Conservation (phyloP, 441 rosid genomes). For the Biscutella auriculata region DNA sequence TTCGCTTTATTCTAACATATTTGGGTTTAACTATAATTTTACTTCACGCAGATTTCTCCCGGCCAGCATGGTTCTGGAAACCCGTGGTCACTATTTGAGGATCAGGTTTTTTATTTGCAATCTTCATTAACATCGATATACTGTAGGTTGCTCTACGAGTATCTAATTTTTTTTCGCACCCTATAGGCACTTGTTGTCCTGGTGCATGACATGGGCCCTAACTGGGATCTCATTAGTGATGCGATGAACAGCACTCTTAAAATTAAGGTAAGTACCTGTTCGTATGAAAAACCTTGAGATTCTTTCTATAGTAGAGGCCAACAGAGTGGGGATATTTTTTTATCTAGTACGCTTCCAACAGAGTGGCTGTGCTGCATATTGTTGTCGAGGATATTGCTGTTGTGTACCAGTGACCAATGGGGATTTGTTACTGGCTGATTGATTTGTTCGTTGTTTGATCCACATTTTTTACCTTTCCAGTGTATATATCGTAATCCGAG, state of each 20-base stretch:
- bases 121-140: slow-evolving; percentile 5
- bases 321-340: too few relatives aligned
- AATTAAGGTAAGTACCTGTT: slow-evolving; percentile 53
- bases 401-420: background rate
- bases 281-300: background rate
- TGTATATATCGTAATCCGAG: slow-evolving; percentile 80
- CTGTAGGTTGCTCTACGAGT: background rate
- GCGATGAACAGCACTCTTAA: slow-evolving; percentile 84
- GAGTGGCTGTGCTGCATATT: background rate
- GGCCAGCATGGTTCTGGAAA: slow-evolving; percentile 75
- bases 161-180: slow-evolving; percentile 14
- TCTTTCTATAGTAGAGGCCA: too few relatives aligned
- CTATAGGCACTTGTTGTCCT: slow-evolving; percentile 95
- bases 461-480: too few relatives aligned
- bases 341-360: background rate
- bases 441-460: slow-evolving; percentile 11
- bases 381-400: background rate
- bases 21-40: slow-evolving; percentile 19
- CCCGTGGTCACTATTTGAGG: slow-evolving; percentile 94
- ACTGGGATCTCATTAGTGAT: slow-evolving; percentile 99
- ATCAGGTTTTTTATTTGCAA: slow-evolving; percentile 52
- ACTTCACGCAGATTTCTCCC: slow-evolving; percentile 51
- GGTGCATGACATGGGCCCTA: slow-evolving; percentile 99
- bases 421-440: slow-evolving; percentile 5
- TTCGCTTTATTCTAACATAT: slow-evolving; percentile 6